Percentiles rank a stretch among this genome's conserved stretches.
Evolutionary conservation across 345 rosid genomes (phyloP).

Genomic region (Brassica nigra): DNA sequence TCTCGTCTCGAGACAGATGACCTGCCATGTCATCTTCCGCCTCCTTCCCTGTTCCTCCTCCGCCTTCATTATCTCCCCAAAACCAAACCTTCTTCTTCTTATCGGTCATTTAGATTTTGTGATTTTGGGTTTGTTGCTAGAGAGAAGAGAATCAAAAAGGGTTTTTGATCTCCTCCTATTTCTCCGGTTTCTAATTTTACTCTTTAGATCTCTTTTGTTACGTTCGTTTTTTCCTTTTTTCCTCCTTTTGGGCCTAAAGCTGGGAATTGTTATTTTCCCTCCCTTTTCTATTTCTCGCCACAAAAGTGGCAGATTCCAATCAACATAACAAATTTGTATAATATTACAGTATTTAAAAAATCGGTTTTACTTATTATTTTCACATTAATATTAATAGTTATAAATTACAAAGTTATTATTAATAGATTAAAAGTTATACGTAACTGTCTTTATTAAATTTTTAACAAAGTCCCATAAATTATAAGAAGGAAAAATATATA

Average conservation of each 20-base stretch:
- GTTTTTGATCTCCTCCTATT: background rate
- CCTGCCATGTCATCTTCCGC: constrained; percentile 29
- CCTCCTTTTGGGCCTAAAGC: constrained; percentile 10
- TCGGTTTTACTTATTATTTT: background rate
- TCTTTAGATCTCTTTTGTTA: background rate
- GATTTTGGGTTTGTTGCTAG: background rate
- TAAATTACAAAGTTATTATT: too few relatives aligned
- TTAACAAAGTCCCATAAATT: too few relatives aligned
- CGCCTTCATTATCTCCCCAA: constrained; percentile 28
- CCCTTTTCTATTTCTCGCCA: background rate
- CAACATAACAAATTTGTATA: background rate
- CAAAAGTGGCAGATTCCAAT: background rate
- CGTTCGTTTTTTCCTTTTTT: background rate
- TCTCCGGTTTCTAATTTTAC: constrained; percentile 9
- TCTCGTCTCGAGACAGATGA: constrained; percentile 45
- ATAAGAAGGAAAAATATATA: too few relatives aligned
- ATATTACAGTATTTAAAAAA: background rate
- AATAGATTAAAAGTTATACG: too few relatives aligned
- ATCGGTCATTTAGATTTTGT: constrained; percentile 21
- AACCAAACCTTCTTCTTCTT: constrained; percentile 42
- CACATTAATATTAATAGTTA: too few relatives aligned
- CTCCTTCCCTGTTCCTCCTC: background rate
- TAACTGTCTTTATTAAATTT: too few relatives aligned
- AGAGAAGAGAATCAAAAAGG: background rate
- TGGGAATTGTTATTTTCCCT: background rate